Conservation (phyloP, 495 filamentous ascomycete genomes). For the Penicillium roqueforti region DNA sequence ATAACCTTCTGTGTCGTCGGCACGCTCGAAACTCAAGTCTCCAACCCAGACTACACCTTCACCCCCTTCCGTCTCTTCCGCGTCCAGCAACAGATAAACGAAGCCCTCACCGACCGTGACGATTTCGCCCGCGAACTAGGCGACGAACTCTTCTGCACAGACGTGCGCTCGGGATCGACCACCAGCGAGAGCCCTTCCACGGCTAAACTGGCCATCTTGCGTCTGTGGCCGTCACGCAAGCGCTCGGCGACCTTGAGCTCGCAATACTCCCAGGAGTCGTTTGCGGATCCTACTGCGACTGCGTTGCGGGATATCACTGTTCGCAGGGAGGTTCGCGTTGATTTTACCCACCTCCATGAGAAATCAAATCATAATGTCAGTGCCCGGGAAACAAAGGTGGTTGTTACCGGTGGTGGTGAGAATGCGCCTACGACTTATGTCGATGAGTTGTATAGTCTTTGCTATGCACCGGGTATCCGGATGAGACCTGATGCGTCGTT, state of each 20-base stretch:
- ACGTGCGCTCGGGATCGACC: conserved; percentile 24
- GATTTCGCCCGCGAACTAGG: conserved; percentile 46
- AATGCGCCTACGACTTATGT: conserved; percentile 31
- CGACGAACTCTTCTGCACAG: conserved; percentile 31
- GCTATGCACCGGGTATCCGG: conserved; percentile 35
- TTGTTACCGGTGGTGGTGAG: conserved; percentile 34
- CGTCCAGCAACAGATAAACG: conserved; percentile 52
- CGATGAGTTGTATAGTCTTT: conserved; percentile 44
- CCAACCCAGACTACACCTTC: conserved; percentile 40
- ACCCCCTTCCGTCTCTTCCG: conserved; percentile 55
- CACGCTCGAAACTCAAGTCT: conserved; percentile 42
- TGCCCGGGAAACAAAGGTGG: conserved; percentile 24
- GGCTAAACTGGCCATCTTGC: conserved; percentile 24
- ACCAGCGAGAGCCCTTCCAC: conserved; percentile 26
- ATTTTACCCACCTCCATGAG: conserved; percentile 40
- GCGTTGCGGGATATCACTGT: conserved; percentile 51
- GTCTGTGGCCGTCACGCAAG: conserved; percentile 34
- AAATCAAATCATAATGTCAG: conserved; percentile 19
- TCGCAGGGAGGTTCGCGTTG: conserved; percentile 50
- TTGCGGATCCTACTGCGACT: conserved; percentile 18
- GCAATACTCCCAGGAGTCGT: conserved; percentile 33
- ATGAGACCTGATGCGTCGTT: conserved; percentile 27
- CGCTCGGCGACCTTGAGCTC: conserved; percentile 11
- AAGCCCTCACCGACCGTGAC: conserved; percentile 44
- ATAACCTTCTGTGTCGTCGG: conserved; percentile 56